Conservation (phyloP, 148 eudicot species). For the Arbutus unedo region DNA sequence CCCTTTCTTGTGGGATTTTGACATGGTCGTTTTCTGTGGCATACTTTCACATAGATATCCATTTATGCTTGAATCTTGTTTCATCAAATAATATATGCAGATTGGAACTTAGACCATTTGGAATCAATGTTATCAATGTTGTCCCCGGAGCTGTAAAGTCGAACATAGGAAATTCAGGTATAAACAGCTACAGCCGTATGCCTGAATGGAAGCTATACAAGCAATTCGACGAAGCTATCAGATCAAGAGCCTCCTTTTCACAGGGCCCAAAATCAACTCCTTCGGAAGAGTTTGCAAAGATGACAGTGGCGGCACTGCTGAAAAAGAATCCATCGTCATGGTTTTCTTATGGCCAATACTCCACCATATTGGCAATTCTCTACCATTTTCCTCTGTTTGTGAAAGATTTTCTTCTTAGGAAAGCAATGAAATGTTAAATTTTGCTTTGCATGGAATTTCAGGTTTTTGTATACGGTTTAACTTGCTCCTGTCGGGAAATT, state of each 20-base stretch:
- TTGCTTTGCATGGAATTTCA: neutral
- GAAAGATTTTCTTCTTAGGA: constrained; percentile 54
- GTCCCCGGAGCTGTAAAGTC: constrained; percentile 78
- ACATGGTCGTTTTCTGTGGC: neutral
- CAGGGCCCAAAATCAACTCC: constrained; percentile 64
- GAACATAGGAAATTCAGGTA: constrained; percentile 62
- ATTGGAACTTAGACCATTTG: constrained; percentile 69
- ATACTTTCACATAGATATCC: neutral
- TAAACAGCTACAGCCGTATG: constrained; percentile 40
- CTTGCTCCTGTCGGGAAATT: neutral
- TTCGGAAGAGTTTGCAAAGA: constrained; percentile 78
- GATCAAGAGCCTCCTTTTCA: constrained; percentile 55
- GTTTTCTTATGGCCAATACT: constrained; percentile 63
- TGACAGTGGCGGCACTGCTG: constrained; percentile 53
- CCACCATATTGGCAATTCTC: constrained; percentile 49
- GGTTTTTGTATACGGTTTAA: neutral
- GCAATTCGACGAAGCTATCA: constrained; percentile 57
- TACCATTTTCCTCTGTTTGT: constrained; percentile 63
- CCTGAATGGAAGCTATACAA: constrained; percentile 91
- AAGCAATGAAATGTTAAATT: constrained; percentile 42
- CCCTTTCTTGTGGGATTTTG: neutral
- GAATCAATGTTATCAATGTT: constrained; percentile 72
- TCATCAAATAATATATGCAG: constrained; percentile 31
- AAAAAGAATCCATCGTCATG: constrained; percentile 68
- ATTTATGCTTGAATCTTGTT: neutral